These are phyloP conservation scores for Paramecium sonneborni DNA, from an alignment of 73 alveolate genomes.

Conservation along the genomic window DNA sequence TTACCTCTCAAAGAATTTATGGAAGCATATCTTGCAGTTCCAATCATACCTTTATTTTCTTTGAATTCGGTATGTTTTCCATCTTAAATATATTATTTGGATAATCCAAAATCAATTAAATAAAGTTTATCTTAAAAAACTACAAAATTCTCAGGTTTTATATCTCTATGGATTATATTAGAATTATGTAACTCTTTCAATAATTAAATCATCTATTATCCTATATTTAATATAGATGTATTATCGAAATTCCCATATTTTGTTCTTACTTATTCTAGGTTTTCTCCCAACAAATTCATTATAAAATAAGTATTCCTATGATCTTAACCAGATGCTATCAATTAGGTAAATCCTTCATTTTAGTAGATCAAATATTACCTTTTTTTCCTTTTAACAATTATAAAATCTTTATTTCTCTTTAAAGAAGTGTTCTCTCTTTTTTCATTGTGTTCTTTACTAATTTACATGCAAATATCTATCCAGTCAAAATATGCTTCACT, in stretches of 20 bases:
- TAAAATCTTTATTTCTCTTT: conserved; percentile 36
- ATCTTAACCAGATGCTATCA: conserved; percentile 65
- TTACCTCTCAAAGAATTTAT: conserved; percentile 76
- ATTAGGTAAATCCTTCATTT: conserved; percentile 15
- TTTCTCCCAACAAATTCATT: conserved; percentile 91
- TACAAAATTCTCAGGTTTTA: conserved; percentile 71
- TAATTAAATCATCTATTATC: conserved; percentile 70
- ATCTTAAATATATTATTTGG: conserved; percentile 84
- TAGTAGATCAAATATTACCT: neutral
- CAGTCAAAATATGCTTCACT: neutral
- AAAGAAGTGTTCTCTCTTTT: conserved; percentile 23
- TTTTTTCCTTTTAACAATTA: conserved; percentile 47
- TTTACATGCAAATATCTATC: conserved; percentile 37
- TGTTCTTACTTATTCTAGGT: conserved; percentile 82
- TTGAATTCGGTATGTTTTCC: conserved; percentile 45
- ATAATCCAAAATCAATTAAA: conserved; percentile 92
- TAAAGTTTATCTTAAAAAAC: conserved; percentile 73
- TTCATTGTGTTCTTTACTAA: conserved; percentile 42
- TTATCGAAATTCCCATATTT: conserved; percentile 56
- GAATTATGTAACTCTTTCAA: conserved; percentile 72
- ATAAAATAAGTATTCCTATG: conserved; percentile 84
- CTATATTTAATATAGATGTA: neutral
- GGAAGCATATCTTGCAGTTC: conserved; percentile 83
- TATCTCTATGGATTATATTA: conserved; percentile 47
- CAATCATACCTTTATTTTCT: conserved; percentile 70